These are phyloP conservation scores for Ustanciosporium gigantosporum DNA, from an alignment of 1,284 basidiomycete genomes.

Conservation along the genomic window DNA sequence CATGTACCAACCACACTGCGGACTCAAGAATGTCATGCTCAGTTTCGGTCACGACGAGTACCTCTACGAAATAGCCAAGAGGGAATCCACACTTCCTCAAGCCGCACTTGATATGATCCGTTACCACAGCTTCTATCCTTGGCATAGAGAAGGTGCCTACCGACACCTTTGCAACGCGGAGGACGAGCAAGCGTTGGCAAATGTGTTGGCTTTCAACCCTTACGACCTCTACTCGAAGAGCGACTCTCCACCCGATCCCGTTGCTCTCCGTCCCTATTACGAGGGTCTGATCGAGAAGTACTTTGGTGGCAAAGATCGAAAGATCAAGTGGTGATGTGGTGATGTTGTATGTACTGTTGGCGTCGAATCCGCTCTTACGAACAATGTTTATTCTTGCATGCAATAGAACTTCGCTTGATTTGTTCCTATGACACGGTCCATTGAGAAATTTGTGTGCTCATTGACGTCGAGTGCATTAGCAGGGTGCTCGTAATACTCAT, in stretches of 20 bases:
- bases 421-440: too few relatives aligned
- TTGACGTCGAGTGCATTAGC: too few relatives aligned
- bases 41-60: constrained; percentile 82
- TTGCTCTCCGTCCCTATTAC: constrained; percentile 78
- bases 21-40: constrained; percentile 86
- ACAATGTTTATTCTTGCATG: not conserved
- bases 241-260: constrained; percentile 71
- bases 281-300: constrained; percentile 78
- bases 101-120: constrained; percentile 88
- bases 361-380: not conserved
- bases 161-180: constrained; percentile 26
- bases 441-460: too few relatives aligned
- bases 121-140: constrained; percentile 91
- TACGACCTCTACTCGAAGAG: constrained; percentile 90
- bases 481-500: too few relatives aligned
- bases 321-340: constrained; percentile 29
- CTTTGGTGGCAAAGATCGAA: constrained; percentile 64
- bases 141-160: constrained; percentile 48
- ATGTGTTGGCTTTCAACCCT: constrained; percentile 73
- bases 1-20: constrained; percentile 81
- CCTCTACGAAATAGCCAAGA: constrained; percentile 42
- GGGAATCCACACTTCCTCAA: constrained; percentile 69
- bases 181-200: constrained; percentile 28
- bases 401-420: not conserved
- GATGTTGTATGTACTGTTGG: too few relatives aligned